Evolutionary conservation across 2,329 filamentous ascomycete species (phyloP), one percentile per base, ranked within the genome.

Genomic region (Sporothrix protearum): DNA sequence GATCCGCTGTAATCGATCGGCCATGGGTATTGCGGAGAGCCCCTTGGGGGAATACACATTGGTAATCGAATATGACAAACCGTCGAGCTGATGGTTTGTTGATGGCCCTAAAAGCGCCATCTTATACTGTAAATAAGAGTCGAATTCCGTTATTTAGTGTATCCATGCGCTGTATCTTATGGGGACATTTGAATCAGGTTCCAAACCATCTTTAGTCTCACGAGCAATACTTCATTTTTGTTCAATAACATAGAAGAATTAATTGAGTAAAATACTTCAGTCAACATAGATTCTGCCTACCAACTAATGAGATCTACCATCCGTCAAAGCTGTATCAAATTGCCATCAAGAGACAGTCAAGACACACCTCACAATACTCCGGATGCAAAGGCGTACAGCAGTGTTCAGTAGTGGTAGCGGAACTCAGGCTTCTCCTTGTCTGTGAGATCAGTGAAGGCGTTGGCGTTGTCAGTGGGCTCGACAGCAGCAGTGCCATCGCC

Each of bases 381-480:
- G 12, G 19, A 25, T 19, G 19, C 28, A 33, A 28, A 9, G 19
- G 28, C 6, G 19, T 12, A 33, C 12, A 9, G 4, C 30, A 25
- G 33, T 9, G 45, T 12, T 30, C 64, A 70, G 47, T 70, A 70
- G 28, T 47, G 57, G 39, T 70, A 70, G 36, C 68, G 57, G 10
- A 71, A 71, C 63, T 71, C 70, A 19, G 53, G 53, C 51, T 79
- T 79, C 71, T 79, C 77, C 25, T 75, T 75, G 72, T 79, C 78
- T 30, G 78, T 79, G 39, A 78, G 66, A 67, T 79, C 77, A 4
- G 78, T 73, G 55, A 79, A 79, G 66, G 78, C 77, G 70, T 74
- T 77, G 51, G 78, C 75, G 55, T 76, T 73, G 68, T 73, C 73
- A 49, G 78, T 76, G 16, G 73, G 28, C 33, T 75, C 70, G 42